Evolutionary conservation across 73 alveolate genomes (phyloP), one percentile per base, ranked within the genome.

Genomic region (Tetrahymena elliotti): DNA sequence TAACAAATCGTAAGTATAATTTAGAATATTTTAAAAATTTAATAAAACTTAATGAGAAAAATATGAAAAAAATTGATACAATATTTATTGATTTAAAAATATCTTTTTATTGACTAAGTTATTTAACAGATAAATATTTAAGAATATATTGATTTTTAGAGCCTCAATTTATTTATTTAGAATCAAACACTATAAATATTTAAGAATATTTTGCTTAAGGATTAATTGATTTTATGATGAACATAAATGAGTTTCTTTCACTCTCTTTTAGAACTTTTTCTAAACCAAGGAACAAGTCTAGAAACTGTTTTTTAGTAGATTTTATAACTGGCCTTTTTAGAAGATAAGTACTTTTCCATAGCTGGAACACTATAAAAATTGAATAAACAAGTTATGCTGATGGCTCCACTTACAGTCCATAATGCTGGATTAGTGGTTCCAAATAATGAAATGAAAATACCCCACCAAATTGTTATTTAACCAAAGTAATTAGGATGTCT

Each of bases 401-500:
- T 22, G 9, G 96, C 95, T 40, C 96, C 96, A 18, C 38, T 38
- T 15, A 84, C 93, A 38, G 96, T 94, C 40, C 68, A 94, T 93
- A 93, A 94, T 40, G 38, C 22, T 24, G 93, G 13, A 10, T 33
- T 83, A 11, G 93, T 93, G 13, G 52, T 34, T 31, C 93, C 93
- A 35, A 94, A 33, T 1, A 52, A n/a, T 53, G 97, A 95, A 31
- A 96, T 38, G 93, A 53, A 97, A 47, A 98, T 96, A 0, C 99
- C 99, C 99, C 99, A 98, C 99, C 99, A 98, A 84, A 96, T 95
- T 88, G 97, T 93, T 34, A 98, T 97, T 95, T 98, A 99, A 36
- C 99, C 99, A 93, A 98, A 98, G 96, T 98, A 98, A 93, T 98
- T 98, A 10, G 99, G 99, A 96, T 98, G 99, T 94, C 99, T 97